Conservation (phyloP, 2,329 filamentous ascomycete species). For the Emericellopsis atlantica region DNA sequence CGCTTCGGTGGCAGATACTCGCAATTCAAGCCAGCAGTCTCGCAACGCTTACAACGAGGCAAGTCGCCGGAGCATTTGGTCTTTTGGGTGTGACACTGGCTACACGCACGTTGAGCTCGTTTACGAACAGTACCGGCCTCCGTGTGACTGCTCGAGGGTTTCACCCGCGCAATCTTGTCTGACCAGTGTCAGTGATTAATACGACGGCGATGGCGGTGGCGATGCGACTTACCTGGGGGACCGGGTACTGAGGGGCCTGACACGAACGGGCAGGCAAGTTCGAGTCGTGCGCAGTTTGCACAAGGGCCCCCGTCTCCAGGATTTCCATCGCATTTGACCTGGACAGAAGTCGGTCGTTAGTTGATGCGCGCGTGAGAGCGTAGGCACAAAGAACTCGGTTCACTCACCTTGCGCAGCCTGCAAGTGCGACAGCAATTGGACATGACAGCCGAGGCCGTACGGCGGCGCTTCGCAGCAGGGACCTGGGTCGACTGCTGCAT, state of each 20-base stretch:
- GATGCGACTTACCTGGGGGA: no score
- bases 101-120: conserved; percentile 27
- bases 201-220: no score
- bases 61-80: conserved; percentile 28
- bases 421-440: conserved; percentile 23
- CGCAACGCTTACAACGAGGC: conserved; percentile 24
- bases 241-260: no score
- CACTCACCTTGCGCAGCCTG: conserved; percentile 21
- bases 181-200: neutral
- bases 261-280: conserved; percentile 21
- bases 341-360: neutral
- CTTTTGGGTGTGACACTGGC: conserved; percentile 26
- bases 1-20: conserved; percentile 25
- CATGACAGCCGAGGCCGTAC: conserved; percentile 11
- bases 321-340: conserved; percentile 30
- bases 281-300: conserved; percentile 22
- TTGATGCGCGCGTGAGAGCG: neutral
- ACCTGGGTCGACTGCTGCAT: conserved; percentile 1
- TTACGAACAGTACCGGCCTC: conserved; percentile 27
- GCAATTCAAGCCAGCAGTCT: conserved; percentile 18
- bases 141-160: conserved; percentile 25
- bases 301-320: conserved; percentile 19
- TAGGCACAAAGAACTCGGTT: neutral
- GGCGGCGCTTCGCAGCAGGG: conserved; percentile 17
- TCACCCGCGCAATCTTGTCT: conserved; percentile 22